Conservation (phyloP, 441 rosid genomes). For the Flueggea neowawraea region DNA sequence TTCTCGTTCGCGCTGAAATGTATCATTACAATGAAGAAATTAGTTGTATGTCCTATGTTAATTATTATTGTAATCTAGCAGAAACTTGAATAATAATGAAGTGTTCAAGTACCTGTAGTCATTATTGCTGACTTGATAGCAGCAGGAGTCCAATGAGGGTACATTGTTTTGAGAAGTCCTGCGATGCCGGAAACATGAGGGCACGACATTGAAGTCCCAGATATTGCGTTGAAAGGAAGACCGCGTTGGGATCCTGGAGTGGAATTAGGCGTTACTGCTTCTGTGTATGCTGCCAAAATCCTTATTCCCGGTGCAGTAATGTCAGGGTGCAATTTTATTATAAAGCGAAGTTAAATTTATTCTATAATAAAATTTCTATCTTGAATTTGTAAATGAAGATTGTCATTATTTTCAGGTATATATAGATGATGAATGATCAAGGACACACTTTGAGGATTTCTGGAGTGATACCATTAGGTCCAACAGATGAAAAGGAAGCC, state of each 20-base stretch:
- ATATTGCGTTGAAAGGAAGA: slow-evolving; percentile 25
- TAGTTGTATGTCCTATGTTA: too few relatives aligned
- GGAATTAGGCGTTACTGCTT: slow-evolving; percentile 25
- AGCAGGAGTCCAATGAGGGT: slow-evolving; percentile 67
- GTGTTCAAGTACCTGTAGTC: slow-evolving; percentile 40
- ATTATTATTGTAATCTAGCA: too few relatives aligned
- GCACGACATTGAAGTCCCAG: slow-evolving; percentile 73
- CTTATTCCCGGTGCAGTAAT: slow-evolving; percentile 62
- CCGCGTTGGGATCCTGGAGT: slow-evolving; percentile 20
- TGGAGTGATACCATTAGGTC: slow-evolving; percentile 39
- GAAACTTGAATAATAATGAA: too few relatives aligned
- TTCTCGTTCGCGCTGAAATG: slow-evolving; percentile 3
- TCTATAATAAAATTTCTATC: too few relatives aligned
- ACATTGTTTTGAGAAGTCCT: slow-evolving; percentile 48
- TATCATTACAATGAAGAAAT: too few relatives aligned
- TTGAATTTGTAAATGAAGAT: too few relatives aligned
- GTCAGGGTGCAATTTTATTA: slow-evolving; percentile 41
- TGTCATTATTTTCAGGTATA: too few relatives aligned
- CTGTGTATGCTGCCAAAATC: slow-evolving; percentile 44
- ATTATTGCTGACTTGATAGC: slow-evolving; percentile 61
- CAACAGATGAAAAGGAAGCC: slow-evolving; percentile 54
- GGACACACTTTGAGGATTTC: slow-evolving; percentile 34
- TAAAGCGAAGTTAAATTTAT: background rate
- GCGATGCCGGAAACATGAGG: slow-evolving; percentile 67
- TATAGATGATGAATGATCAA: too few relatives aligned